Base-by-base conservation (phyloP, 129 eudicot species). In the Centella asiatica region DNA sequence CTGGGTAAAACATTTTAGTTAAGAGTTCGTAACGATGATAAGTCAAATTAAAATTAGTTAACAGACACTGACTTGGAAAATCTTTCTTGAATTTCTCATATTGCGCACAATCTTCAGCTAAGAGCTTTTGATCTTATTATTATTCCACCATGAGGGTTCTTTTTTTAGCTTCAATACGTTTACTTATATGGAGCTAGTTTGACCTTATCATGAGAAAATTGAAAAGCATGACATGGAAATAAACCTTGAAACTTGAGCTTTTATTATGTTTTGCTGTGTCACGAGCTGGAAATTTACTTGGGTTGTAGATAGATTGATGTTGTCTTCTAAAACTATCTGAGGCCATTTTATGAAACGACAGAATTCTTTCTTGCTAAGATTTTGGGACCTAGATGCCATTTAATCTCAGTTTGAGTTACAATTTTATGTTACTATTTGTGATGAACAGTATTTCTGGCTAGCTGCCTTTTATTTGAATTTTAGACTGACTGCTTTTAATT, bases 401-500 rank as follows among this genome's bases (percentile, higher is more conserved):
- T 34, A 57, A 19, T 34, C 24, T 12, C 11, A 12, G 19, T 19
- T 33, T 8, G 20, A 29, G 44, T 20, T 34, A 58, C 25, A 4
- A 20, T 9, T 18, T 58, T 23, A 34, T 15, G n/a, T 58, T 29
- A 23, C 63, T 20, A 34, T 19, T 10, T 19, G 17, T 32, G 26
- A 14, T 34, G 45, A 27, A 33, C 34, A n/a, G 31, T 34, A 28
- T 20, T 8, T 32, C 15, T 6, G 24, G 0, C 5, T 50, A 26
- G 37, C 64, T 71, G 55, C 15, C 46, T 65, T 13, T 29, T 57
- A 19, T 71, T 47, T 79, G 62, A 32, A 31, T 63, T 65, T 46
- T 59, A 87, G 90, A 87, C n/a, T n/a, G n/a, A n/a, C n/a, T n/a
- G n/a, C 15, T 52, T 65, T 13, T 29, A 50, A 19, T 71, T 47